These are phyloP conservation scores for Fusarium sp. DNA, from an alignment of 2,329 filamentous ascomycete genomes.

Conservation along the genomic window DNA sequence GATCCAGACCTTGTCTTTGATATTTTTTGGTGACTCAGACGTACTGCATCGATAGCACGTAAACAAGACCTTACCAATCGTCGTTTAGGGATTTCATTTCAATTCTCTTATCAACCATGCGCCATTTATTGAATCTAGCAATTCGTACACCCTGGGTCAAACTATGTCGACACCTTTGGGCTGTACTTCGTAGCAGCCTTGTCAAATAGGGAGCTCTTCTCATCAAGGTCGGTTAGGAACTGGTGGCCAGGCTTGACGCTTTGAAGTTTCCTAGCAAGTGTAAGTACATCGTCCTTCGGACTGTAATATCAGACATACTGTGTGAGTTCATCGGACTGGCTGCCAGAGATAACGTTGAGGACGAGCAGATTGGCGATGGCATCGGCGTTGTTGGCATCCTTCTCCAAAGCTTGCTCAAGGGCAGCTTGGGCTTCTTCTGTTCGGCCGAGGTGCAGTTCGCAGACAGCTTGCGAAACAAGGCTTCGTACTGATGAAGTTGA, in stretches of 20 bases:
- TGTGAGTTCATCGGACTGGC: conserved; percentile 72
- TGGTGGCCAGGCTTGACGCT: conserved; percentile 75
- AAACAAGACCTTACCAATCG: conserved; percentile 38
- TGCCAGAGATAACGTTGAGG: conserved; percentile 81
- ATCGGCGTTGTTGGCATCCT: conserved; percentile 78
- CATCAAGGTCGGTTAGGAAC: conserved; percentile 79
- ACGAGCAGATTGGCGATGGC: conserved; percentile 88
- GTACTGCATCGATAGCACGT: conserved; percentile 10
- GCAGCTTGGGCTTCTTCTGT: conserved; percentile 90
- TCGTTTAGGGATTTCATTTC: conserved; percentile 40
- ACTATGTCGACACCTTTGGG: conserved; percentile 77
- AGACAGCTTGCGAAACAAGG: conserved; percentile 88
- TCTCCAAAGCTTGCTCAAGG: conserved; percentile 81
- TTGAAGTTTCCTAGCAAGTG: conserved; percentile 64
- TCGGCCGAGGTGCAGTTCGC: conserved; percentile 90
- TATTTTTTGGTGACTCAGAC: neutral
- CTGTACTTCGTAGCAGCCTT: conserved; percentile 88
- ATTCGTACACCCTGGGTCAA: conserved; percentile 34
- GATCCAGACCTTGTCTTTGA: neutral
- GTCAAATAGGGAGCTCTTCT: conserved; percentile 91
- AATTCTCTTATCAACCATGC: conserved; percentile 48
- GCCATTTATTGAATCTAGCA: conserved; percentile 51
- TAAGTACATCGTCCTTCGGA: conserved; percentile 42
- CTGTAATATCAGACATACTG: conserved; percentile 63
- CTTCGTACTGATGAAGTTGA: conserved; percentile 81